Conservation (phyloP, 306 rosid genomes). For the Cucurbita pepo region DNA sequence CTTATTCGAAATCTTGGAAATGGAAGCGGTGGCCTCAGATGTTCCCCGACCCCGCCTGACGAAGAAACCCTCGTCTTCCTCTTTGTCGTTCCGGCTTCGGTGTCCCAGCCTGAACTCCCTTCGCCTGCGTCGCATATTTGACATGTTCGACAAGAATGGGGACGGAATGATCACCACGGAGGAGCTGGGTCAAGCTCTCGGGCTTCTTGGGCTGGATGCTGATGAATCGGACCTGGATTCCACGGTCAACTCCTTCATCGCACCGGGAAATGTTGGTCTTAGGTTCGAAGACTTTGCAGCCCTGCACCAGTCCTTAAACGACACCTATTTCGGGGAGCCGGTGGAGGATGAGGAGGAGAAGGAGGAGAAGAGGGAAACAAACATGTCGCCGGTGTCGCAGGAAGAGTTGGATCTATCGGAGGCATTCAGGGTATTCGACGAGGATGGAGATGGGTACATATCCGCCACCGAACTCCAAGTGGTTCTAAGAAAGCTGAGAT, state of each 20-base stretch:
- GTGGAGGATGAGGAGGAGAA: background rate
- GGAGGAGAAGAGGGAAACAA: background rate
- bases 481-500: slow-evolving; percentile 56
- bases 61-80: slow-evolving; percentile 1
- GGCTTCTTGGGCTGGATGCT: slow-evolving; percentile 34
- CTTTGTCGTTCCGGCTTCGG: slow-evolving; percentile 49
- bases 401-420: slow-evolving; percentile 55
- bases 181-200: slow-evolving; percentile 45
- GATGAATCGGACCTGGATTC: slow-evolving; percentile 33
- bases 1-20: slow-evolving; percentile 5
- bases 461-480: slow-evolving; percentile 63
- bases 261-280: slow-evolving; percentile 38
- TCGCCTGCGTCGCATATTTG: slow-evolving; percentile 60
- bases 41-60: background rate
- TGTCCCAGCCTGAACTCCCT: slow-evolving; percentile 38
- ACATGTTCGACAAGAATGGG: slow-evolving; percentile 53
- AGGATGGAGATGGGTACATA: slow-evolving; percentile 67
- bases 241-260: slow-evolving; percentile 25
- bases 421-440: slow-evolving; percentile 87
- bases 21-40: slow-evolving; percentile 11
- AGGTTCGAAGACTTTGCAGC: slow-evolving; percentile 37
- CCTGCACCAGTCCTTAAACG: slow-evolving; percentile 45
- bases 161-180: slow-evolving; percentile 37
- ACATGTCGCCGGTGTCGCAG: background rate
- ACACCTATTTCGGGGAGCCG: slow-evolving; percentile 25